Percentiles rank a stretch among this genome's conserved stretches.
phyloP scores from a whole-genome alignment of 2,329 filamentous ascomycete genomes.

The Curvularia lunata region DNA sequence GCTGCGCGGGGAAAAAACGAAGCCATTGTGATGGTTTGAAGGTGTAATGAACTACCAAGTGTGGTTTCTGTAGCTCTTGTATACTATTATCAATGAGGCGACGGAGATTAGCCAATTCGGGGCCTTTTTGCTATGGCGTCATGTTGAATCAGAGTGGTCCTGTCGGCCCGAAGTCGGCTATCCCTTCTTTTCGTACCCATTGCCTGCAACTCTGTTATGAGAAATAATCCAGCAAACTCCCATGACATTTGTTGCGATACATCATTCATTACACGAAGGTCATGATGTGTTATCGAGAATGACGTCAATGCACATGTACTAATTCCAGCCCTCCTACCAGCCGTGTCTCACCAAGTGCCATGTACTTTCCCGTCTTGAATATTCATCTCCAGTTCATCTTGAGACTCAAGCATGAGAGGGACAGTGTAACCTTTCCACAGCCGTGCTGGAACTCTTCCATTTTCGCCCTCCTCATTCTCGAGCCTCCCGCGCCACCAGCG shows the following conservation, averaged over 20 bases:
- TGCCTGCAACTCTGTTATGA: background rate
- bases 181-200: background rate
- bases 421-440: slow-evolving; percentile 2
- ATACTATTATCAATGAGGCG: background rate
- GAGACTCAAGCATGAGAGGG: slow-evolving; percentile 4
- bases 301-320: slow-evolving; percentile 8
- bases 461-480: slow-evolving; percentile 1
- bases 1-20: slow-evolving; percentile 45
- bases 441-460: background rate
- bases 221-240: background rate
- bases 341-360: background rate
- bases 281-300: background rate
- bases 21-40: slow-evolving; percentile 37
- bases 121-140: slow-evolving; percentile 19
- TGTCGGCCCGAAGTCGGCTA: slow-evolving; percentile 16
- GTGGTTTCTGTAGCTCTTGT: slow-evolving; percentile 8
- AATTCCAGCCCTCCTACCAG: background rate
- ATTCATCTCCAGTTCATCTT: slow-evolving; percentile 4
- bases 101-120: slow-evolving; percentile 7
- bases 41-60: background rate
- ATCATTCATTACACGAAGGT: background rate
- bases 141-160: slow-evolving; percentile 12
- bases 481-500: slow-evolving; percentile 5
- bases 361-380: slow-evolving; percentile 1
- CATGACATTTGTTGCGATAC: background rate